Conservation (phyloP, 2,329 filamentous ascomycete genomes). For the Aspergillus sp. region DNA sequence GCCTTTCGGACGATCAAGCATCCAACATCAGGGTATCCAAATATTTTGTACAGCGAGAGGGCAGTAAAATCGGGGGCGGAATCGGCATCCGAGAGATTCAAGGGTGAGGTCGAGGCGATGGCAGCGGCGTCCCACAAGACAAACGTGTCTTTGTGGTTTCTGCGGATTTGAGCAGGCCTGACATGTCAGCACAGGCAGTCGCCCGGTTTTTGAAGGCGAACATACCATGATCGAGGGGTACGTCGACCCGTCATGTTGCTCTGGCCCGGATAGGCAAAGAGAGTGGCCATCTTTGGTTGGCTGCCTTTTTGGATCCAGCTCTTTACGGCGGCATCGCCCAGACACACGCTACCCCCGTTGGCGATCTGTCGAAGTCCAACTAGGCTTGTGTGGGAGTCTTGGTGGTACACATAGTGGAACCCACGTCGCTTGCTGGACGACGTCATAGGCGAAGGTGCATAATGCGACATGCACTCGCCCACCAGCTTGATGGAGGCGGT, state of each 20-base stretch:
- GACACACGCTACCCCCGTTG: conserved; percentile 16
- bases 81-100: conserved; percentile 14
- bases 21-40: conserved; percentile 23
- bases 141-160: conserved; percentile 4
- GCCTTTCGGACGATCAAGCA: conserved; percentile 22
- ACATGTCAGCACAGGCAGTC: not conserved
- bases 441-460: not conserved
- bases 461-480: conserved; percentile 13
- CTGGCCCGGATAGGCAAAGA: conserved; percentile 23
- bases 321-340: conserved; percentile 17
- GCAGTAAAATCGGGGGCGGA: conserved; percentile 22
- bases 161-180: conserved; percentile 12
- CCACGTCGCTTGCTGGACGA: conserved; percentile 7
- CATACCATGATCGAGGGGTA: conserved; percentile 18
- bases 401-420: conserved; percentile 19
- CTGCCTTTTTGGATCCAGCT: conserved; percentile 8
- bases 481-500: conserved; percentile 21
- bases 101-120: conserved; percentile 18
- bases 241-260: conserved; percentile 24
- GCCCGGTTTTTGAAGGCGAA: rapidly evolving
- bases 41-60: conserved; percentile 24
- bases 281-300: conserved; percentile 4
- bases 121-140: conserved; percentile 22
- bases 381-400: conserved; percentile 23
- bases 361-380: conserved; percentile 21